Percentiles rank a stretch among this genome's conserved stretches.
These are phyloP conservation scores for Neurospora sp. DNA, from an alignment of 495 filamentous ascomycete species.

Conservation along the genomic window DNA sequence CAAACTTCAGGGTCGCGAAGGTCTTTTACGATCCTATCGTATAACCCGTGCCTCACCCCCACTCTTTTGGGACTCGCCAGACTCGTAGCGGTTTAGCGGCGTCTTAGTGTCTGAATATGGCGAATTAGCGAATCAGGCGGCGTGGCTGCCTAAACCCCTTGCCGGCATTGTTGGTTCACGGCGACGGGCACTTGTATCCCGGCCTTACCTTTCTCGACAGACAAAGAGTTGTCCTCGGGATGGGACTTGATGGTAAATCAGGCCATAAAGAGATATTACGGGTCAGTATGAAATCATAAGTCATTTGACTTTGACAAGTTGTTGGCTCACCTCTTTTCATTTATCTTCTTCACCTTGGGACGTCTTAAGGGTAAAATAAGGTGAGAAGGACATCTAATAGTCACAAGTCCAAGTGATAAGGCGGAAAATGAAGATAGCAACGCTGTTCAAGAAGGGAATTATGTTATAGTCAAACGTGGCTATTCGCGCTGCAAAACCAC, in stretches of 20 bases:
- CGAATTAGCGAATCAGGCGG: neutral
- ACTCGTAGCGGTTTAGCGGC: neutral
- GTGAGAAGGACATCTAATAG: neutral
- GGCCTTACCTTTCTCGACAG: neutral
- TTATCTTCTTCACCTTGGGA: neutral
- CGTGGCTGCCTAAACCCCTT: neutral
- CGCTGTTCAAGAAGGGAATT: neutral
- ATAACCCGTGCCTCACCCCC: neutral
- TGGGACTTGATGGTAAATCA: neutral
- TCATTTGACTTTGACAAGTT: neutral
- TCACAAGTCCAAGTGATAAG: neutral
- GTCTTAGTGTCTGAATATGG: neutral
- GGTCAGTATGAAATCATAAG: neutral
- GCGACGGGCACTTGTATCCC: neutral
- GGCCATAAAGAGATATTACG: neutral
- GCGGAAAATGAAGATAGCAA: neutral
- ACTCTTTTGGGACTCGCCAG: no score
- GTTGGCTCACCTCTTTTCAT: neutral
- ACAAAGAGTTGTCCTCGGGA: neutral
- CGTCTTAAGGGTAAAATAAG: neutral
- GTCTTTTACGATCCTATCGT: neutral
- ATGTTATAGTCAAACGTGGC: neutral
- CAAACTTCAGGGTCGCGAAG: neutral
- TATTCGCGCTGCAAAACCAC: constrained; percentile 88
- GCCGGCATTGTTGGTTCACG: neutral